phyloP scores from a whole-genome alignment of 768 basidiomycete species.

The Paxillus involutus region DNA sequence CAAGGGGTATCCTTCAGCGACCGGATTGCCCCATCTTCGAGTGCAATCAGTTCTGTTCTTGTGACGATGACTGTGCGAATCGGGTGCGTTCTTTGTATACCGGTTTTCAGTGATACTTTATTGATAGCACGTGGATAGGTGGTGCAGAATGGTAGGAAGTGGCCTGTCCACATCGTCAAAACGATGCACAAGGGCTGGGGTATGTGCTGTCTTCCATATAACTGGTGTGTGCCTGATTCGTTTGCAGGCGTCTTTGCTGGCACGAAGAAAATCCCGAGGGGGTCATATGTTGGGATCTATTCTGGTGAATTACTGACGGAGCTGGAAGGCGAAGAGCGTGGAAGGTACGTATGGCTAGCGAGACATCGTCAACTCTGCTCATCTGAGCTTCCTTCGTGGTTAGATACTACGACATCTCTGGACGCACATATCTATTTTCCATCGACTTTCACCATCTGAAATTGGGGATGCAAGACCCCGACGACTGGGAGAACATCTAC shows the following conservation, averaged over 20 bases:
- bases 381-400: slow-evolving; percentile 1
- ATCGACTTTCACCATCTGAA: slow-evolving; percentile 74
- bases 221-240: background rate
- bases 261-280: slow-evolving; percentile 58
- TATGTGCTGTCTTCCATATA: slow-evolving; percentile 28
- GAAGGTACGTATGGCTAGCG: slow-evolving; percentile 45
- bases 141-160: slow-evolving; percentile 76
- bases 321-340: slow-evolving; percentile 63
- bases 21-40: slow-evolving; percentile 73
- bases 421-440: slow-evolving; percentile 80
- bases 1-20: slow-evolving; percentile 50
- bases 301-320: slow-evolving; percentile 81
- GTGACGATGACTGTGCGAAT: slow-evolving; percentile 80
- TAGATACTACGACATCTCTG: slow-evolving; percentile 74
- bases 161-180: slow-evolving; percentile 61
- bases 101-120: background rate
- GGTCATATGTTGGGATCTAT: slow-evolving; percentile 82
- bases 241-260: slow-evolving; percentile 69
- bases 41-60: slow-evolving; percentile 81
- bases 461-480: slow-evolving; percentile 23
- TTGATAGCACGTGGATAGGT: slow-evolving; percentile 47
- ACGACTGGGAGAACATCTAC: slow-evolving; percentile 39
- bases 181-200: slow-evolving; percentile 87
- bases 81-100: slow-evolving; percentile 45
- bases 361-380: too few relatives aligned